Percentiles rank a stretch among this genome's conserved stretches.
Conservation (phyloP, 306 rosid genomes). For the Neltuma alba region DNA sequence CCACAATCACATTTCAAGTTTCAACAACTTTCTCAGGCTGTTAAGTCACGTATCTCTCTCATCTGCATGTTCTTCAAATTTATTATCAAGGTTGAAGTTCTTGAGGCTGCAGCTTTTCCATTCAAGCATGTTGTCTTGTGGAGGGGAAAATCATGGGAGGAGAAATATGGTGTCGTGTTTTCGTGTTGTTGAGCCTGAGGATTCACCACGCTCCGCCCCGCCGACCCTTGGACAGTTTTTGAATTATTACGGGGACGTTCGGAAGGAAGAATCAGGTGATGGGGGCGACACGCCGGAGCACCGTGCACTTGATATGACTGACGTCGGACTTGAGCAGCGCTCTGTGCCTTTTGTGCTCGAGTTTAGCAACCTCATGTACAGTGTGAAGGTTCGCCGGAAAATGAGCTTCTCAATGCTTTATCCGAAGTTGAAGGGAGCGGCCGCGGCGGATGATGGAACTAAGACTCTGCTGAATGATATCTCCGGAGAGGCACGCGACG, state of each 20-base stretch:
- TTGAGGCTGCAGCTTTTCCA: not conserved
- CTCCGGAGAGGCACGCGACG: constrained; percentile 71
- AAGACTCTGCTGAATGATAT: constrained; percentile 64
- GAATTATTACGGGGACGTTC: constrained; percentile 42
- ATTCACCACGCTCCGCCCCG: constrained; percentile 32
- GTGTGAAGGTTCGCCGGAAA: constrained; percentile 56
- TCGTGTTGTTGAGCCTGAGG: constrained; percentile 38
- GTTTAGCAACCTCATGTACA: constrained; percentile 56
- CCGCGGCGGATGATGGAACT: constrained; percentile 18
- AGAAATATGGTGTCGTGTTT: constrained; percentile 26
- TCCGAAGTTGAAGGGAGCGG: not conserved
- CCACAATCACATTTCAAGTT: not conserved
- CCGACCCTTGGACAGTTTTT: constrained; percentile 61
- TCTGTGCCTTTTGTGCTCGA: constrained; percentile 57
- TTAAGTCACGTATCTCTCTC: not conserved
- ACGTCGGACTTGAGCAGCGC: constrained; percentile 41
- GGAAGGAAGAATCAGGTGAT: constrained; percentile 56
- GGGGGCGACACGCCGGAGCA: constrained; percentile 59
- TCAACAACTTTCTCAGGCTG: not conserved
- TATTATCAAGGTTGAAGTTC: not conserved
- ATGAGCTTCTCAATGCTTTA: constrained; percentile 36
- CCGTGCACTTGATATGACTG: constrained; percentile 43
- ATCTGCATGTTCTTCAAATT: constrained; percentile 17
- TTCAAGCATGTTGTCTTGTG: not conserved
- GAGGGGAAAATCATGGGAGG: not conserved